Evolutionary conservation across 257 asterid species (phyloP).

Genomic region (Haberlea rhodopensis): DNA sequence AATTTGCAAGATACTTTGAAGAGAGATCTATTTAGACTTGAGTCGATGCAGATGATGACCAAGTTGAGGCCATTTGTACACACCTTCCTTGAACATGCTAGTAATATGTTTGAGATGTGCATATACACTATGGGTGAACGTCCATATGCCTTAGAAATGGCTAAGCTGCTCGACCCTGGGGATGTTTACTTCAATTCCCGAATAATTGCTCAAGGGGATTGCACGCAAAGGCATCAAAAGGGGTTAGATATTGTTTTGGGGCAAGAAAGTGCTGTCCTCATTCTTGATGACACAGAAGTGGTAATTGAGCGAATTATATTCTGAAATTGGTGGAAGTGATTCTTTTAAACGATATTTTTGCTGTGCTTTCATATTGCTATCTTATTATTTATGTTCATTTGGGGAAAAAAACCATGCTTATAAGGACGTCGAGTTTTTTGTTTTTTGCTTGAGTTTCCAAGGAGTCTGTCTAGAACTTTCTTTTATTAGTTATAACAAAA

Average conservation of each 20-base stretch:
- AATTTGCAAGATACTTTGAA: constrained; percentile 50
- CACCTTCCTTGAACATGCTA: constrained; percentile 71
- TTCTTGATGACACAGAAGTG: constrained; percentile 93
- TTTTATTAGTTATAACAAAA: neutral
- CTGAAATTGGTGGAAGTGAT: constrained; percentile 9
- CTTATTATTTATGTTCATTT: neutral
- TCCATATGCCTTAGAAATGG: constrained; percentile 87
- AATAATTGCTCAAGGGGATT: constrained; percentile 85
- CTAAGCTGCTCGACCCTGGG: constrained; percentile 74
- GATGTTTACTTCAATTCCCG: constrained; percentile 66
- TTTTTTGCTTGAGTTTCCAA: neutral
- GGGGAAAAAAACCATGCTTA: neutral
- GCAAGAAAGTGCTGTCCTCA: constrained; percentile 80
- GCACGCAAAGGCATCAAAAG: constrained; percentile 74
- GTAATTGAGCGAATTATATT: constrained; percentile 37
- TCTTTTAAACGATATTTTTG: neutral
- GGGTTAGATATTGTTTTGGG: constrained; percentile 96
- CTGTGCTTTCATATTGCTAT: neutral
- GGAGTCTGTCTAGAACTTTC: constrained; percentile 14
- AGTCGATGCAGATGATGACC: constrained; percentile 83
- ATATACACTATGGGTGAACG: constrained; percentile 97
- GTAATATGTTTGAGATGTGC: constrained; percentile 76
- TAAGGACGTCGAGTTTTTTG: neutral
- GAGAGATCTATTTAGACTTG: constrained; percentile 62
- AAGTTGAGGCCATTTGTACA: constrained; percentile 90